Evolutionary conservation across 116 monocot genomes (phyloP), one percentile per base, ranked within the genome.

Genomic region (Trichopus zeylanicus): DNA sequence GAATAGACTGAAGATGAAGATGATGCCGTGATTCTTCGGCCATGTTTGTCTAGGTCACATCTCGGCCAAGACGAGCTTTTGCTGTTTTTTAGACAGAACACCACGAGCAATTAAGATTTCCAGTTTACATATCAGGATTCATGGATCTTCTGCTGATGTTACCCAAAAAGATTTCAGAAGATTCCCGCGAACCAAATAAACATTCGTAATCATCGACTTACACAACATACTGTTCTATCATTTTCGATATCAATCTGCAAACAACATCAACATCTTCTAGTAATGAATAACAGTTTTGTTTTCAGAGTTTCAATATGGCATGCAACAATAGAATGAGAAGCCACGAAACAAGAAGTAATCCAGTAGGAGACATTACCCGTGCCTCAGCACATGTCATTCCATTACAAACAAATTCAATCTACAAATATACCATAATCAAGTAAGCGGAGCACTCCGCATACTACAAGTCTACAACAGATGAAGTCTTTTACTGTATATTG

Each of bases 251-350:
- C 2, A 13, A 16, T 18, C 18, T 13, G n/a, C 42, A 42, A 37
- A 42, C 42, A 42, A 42, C 42, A 42, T 42, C 42, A 42, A 42
- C 42, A 42, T 42, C 42, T 42, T 42, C 42, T 42, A 42, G 12
- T 16, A 13, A 0, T 42, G 3, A 13, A 42, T 42, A 16, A 42
- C 13, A 13, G 3, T 12, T 13, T 42, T 12, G 0, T 42, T 42
- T 42, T 13, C 13, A 42, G 42, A 42, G n/a, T 16, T 42, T 16
- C 15, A 37, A 13, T 42, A 2, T 42, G 42, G n/a, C n/a, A n/a
- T n/a, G n/a, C n/a, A n/a, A n/a, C n/a, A n/a, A n/a, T n/a, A n/a
- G n/a, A n/a, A n/a, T 42, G 16, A 42, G 13, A 3, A 1, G 1
- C 42, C 42, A 42, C n/a, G 32, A 42, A 42, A 16, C 42, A 42